A percentile compares a stretch with the other conserved stretches of the same genome.
Evolutionary conservation across 495 filamentous ascomycete species (phyloP).

Genomic region (Rhizodiscina lignyota): DNA sequence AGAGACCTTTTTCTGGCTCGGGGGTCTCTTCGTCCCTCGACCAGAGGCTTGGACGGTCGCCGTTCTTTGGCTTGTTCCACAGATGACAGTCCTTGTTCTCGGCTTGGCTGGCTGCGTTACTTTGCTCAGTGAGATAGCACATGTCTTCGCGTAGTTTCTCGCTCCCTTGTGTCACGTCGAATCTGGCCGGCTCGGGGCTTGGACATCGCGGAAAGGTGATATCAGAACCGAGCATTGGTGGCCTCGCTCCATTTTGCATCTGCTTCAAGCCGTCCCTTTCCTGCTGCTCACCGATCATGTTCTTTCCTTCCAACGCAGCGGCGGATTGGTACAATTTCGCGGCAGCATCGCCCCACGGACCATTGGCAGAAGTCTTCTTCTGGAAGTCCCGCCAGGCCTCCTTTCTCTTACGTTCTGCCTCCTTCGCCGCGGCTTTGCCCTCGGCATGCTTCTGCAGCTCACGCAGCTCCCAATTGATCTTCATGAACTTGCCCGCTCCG

Average conservation of each 20-base stretch:
- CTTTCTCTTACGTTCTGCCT: conserved; percentile 14
- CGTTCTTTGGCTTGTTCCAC: conserved; percentile 14
- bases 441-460: conserved; percentile 28
- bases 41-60: conserved; percentile 6
- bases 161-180: conserved; percentile 39
- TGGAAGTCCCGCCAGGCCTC: conserved; percentile 33
- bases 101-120: conserved; percentile 7
- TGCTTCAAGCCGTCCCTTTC: conserved; percentile 27
- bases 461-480: conserved; percentile 24
- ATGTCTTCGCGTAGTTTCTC: conserved; percentile 24
- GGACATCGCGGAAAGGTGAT: conserved; percentile 58
- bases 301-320: conserved; percentile 4
- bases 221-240: conserved; percentile 73
- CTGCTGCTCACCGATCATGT: conserved; percentile 26
- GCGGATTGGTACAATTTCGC: conserved; percentile 8
- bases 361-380: conserved; percentile 16
- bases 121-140: conserved; percentile 29
- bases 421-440: conserved; percentile 15
- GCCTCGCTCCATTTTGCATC: conserved; percentile 39
- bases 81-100: too few species aligned
- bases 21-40: conserved; percentile 6
- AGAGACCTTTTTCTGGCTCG: conserved; percentile 14
- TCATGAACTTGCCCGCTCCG: too few species aligned
- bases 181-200: conserved; percentile 65
- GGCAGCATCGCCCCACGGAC: conserved; percentile 6